Conservation (phyloP, 202 grass and related monocot genomes). For the Digitaria exilis region DNA sequence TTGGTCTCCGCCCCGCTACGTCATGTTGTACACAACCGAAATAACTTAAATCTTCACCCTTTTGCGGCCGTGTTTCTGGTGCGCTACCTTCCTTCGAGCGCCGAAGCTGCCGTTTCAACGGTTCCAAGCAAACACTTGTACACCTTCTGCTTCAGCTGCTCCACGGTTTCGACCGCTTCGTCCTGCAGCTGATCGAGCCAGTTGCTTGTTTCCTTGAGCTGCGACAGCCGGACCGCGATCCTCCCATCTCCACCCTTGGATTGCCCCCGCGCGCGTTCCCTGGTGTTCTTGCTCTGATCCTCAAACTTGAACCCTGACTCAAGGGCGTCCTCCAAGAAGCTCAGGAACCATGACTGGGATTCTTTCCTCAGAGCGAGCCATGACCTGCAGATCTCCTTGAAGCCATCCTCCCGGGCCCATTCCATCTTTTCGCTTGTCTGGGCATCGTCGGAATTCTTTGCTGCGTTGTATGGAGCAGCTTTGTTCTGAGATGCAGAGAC, state of each 20-base stretch:
- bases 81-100: constrained; percentile 62
- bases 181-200: constrained; percentile 81
- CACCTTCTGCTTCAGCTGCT: constrained; percentile 87
- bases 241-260: constrained; percentile 65
- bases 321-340: constrained; percentile 75
- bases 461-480: constrained; percentile 34
- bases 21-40: neutral
- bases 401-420: constrained; percentile 85
- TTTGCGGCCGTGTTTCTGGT: neutral
- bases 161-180: constrained; percentile 60
- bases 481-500: constrained; percentile 48
- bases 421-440: constrained; percentile 59
- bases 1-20: constrained; percentile 27
- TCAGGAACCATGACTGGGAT: constrained; percentile 76
- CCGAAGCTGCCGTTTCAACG: constrained; percentile 82
- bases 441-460: constrained; percentile 53
- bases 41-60: constrained; percentile 33
- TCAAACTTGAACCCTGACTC: constrained; percentile 73
- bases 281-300: constrained; percentile 43
- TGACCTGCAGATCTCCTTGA: constrained; percentile 86
- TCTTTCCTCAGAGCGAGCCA: constrained; percentile 66
- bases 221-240: constrained; percentile 79
- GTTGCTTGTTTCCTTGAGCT: constrained; percentile 85
- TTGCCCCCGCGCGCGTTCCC: constrained; percentile 50
- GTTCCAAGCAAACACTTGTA: constrained; percentile 86